Percentiles rank a stretch among this genome's conserved stretches.
Conservation (phyloP, 352 stramenopile genomes). For the Phytophthora meadii region DNA sequence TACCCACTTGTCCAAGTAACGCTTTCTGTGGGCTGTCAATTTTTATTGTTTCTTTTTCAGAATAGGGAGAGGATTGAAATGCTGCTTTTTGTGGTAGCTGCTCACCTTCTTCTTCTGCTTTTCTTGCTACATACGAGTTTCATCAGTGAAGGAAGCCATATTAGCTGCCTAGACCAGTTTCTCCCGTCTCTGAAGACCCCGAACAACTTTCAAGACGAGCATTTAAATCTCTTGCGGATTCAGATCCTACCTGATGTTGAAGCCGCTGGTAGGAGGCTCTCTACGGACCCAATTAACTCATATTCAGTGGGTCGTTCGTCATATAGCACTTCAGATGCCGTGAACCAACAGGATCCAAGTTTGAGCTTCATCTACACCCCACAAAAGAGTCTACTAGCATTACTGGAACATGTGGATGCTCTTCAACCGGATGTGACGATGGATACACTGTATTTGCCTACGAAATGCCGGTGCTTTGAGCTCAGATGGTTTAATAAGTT, state of each 20-base stretch:
- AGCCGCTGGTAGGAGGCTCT: conserved; percentile 19
- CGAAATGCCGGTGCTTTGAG: conserved; percentile 56
- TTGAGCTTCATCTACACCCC: conserved; percentile 73
- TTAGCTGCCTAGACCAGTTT: conserved; percentile 49
- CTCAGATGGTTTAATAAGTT: conserved; percentile 46
- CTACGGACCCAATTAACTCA: conserved; percentile 14
- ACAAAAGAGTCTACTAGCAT: conserved; percentile 72
- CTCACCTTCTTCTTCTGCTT: conserved; percentile 60
- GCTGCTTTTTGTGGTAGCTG: conserved; percentile 60
- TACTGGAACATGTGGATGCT: conserved; percentile 49
- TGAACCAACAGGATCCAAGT: conserved; percentile 14
- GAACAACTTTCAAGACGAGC: conserved; percentile 19
- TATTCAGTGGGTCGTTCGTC: conserved; percentile 2
- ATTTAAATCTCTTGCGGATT: conserved; percentile 45
- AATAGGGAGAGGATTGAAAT: conserved; percentile 64
- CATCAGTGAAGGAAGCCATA: conserved; percentile 28
- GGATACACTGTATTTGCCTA: conserved; percentile 48
- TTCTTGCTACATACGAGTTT: conserved; percentile 69
- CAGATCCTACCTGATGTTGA: conserved; percentile 36
- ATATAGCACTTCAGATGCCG: not conserved
- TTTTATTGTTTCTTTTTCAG: conserved; percentile 24
- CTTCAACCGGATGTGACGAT: conserved; percentile 41
- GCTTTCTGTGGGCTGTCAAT: not conserved
- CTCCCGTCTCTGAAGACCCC: conserved; percentile 14
- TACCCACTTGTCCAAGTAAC: conserved; percentile 6